Evolutionary conservation across 306 rosid genomes (phyloP), one percentile per base, ranked within the genome.

Genomic region (Cicer bijugum): DNA sequence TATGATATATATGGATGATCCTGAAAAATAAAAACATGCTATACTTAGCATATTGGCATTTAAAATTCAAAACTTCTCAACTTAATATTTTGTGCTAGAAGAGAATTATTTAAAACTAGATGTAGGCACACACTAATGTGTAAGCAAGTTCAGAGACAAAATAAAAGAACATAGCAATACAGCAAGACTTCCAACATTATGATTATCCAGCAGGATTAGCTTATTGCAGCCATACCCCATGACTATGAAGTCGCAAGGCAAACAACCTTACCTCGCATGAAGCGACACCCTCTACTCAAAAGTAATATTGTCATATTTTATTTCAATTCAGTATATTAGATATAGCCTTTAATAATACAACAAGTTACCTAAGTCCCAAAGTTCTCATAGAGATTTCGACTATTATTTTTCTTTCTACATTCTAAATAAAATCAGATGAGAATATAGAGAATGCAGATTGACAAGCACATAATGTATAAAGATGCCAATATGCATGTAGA

Each of bases 51-150:
- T 28, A 4, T 28, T 3, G 35, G 35, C 35, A 28, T 28, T 28
- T 28, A 28, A 28, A 28, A 23, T 28, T 28, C 35, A 28, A 28
- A 28, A 28, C 35, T 28, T 4, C 35, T 28, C 35, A 28, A 3
- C 4, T 28, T 28, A 28, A 28, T 28, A 28, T 28, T 28, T 28
- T 28, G 35, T 28, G 35, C 35, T 28, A 28, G 5, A 28, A 28
- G 35, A 28, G 62, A 37, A 35, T 69, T 35, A 69, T 51, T 69
- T 51, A 28, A 67, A 67, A 46, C 20, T 67, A 66, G 58, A 69
- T 35, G 48, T 8, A 28, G 23, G 28, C 20, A 68, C 28, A 67
- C 9, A 16, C 10, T 16, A 19, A 45, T n/a, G 12, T 11, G 42
- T 45, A 43, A 65, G 52, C 70, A 16, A 40, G 52, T 65, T 65